Evolutionary conservation across 164 flowering plant species (phyloP), one percentile per base, ranked within the genome.

Genomic region (Nymphaea colorata): DNA sequence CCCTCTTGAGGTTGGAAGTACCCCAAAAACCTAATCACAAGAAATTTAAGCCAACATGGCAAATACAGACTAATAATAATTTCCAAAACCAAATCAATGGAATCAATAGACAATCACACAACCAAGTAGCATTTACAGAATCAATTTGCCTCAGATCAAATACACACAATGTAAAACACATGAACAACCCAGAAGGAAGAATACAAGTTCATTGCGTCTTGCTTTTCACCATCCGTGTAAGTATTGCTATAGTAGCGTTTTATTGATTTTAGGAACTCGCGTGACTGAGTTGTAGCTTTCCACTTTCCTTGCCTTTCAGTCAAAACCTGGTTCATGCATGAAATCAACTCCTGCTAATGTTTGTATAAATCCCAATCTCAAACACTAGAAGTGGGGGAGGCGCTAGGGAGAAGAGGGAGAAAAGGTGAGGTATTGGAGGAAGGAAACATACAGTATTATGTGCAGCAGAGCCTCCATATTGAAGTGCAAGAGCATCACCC

Each of bases 401-500:
- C 1, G 36, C 0, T 25, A 25, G 36, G 36, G 36, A 25, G 36
- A 25, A 25, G 36, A 25, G 36, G 36, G 36, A 25, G 36, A 25
- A 25, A 25, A 25, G 36, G 36, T 25, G 36, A 25, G 36, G 36
- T 25, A 25, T 25, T 25, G 36, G 36, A 25, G 36, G 12, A 47
- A 47, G 44, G 75, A 47, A 68, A 61, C 76, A 62, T 77, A 94
- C 98, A 67, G 88, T 91, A 74, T 94, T 94, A 47, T 47, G 98
- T 75, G 97, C 97, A 42, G 89, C 98, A 74, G 98, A 94, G 70
- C 98, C 97, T 72, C 98, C 98, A 82, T 91, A 94, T 69, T 94
- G 98, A 68, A 89, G 97, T 14, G 98, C 95, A 70, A 94, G 93
- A 66, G 97, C 93, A 84, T 94, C 98, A 41, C 98, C 98, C 97